Conservation (phyloP, 352 stramenopile genomes). For the Phytophthora sp. region DNA sequence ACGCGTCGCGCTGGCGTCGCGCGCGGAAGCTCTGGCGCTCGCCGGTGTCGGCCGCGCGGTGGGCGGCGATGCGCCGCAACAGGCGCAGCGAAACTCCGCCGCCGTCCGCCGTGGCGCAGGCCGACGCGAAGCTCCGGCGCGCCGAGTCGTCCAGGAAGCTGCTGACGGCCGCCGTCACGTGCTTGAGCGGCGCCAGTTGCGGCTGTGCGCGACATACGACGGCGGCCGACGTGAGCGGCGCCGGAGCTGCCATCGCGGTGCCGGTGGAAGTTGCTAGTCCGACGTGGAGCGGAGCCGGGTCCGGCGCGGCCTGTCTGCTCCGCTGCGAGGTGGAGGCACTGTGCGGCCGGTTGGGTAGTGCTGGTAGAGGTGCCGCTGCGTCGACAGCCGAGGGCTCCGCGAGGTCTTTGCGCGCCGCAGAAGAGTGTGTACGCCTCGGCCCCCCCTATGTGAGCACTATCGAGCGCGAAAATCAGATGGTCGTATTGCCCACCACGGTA, state of each 20-base stretch:
- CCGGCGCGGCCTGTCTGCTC: constrained; percentile 25
- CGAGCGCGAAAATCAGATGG: not conserved
- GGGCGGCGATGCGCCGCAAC: constrained; percentile 25
- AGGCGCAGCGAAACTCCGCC: constrained; percentile 16
- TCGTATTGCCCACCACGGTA: constrained; percentile 2
- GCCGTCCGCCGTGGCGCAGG: constrained; percentile 13
- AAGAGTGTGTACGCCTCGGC: not conserved
- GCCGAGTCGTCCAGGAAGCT: constrained; percentile 36
- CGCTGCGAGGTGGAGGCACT: not conserved
- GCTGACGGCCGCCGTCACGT: constrained; percentile 33
- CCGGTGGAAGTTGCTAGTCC: constrained; percentile 18
- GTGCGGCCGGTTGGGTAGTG: not conserved
- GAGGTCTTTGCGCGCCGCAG: not conserved
- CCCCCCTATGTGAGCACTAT: not conserved
- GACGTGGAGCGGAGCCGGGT: constrained; percentile 22
- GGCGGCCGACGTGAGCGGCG: constrained; percentile 25
- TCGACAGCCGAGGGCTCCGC: not conserved
- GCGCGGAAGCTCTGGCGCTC: constrained; percentile 2
- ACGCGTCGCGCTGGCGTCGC: constrained; percentile 16
- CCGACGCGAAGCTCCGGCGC: constrained; percentile 28
- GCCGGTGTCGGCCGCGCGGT: constrained; percentile 1
- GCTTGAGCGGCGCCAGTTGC: constrained; percentile 30
- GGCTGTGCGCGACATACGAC: constrained; percentile 36
- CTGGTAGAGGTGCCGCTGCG: not conserved
- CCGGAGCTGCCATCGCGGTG: not conserved